Evolutionary conservation across 371 early-diverging fungal species (phyloP).

Genomic region (Mortierella polycephala): DNA sequence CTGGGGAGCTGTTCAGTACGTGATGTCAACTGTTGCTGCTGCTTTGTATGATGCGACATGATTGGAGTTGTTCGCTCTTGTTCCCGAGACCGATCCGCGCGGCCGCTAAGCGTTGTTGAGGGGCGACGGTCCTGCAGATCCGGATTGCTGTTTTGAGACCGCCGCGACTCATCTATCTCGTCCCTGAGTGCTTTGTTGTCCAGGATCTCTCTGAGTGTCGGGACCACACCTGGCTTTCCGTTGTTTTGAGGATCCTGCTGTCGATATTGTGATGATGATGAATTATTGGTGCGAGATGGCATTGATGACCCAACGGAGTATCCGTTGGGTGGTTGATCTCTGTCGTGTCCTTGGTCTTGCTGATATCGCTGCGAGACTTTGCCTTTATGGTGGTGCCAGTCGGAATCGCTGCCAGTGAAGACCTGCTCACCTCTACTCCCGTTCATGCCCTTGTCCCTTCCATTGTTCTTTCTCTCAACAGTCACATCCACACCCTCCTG

Average conservation of each 20-base stretch:
- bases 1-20: not conserved
- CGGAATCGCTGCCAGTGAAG: too few relatives aligned
- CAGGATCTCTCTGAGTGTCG: slow-evolving; percentile 43
- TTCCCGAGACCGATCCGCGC: not conserved
- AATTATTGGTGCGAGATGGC: too few relatives aligned
- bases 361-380: too few relatives aligned
- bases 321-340: not conserved
- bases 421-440: not conserved
- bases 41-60: not conserved
- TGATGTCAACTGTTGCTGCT: slow-evolving; percentile 2
- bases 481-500: not conserved
- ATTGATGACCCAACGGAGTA: too few relatives aligned
- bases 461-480: slow-evolving; percentile 2
- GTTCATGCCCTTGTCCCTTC: not conserved
- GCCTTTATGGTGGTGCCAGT: too few relatives aligned
- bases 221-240: not conserved
- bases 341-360: not conserved
- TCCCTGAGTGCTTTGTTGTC: slow-evolving; percentile 33
- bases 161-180: slow-evolving; percentile 22
- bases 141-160: slow-evolving; percentile 23
- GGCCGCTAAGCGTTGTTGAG: not conserved
- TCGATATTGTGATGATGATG: not conserved
- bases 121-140: slow-evolving; percentile 2
- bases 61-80: not conserved
- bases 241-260: not conserved